Conservation (phyloP, 78 protist species). For the Dictyostelium brefeldianum region DNA sequence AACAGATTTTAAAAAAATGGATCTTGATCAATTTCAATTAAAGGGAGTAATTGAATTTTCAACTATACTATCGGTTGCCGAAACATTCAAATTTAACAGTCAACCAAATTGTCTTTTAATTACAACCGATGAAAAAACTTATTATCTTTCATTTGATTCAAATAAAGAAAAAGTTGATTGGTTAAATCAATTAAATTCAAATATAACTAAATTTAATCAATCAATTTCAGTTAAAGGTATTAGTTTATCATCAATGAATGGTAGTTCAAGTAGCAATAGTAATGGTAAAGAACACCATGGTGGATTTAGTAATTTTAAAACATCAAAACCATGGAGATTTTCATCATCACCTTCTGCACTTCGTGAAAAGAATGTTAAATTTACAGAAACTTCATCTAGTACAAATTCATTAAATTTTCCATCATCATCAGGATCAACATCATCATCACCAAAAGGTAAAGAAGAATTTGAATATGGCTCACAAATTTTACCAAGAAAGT, state of each 20-base stretch:
- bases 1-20: constrained; percentile 10
- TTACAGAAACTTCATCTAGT: neutral
- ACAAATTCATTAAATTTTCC: neutral
- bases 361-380: neutral
- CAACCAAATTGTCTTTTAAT: constrained; percentile 34
- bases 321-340: constrained; percentile 17
- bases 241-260: neutral
- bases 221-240: neutral
- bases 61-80: neutral
- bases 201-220: neutral
- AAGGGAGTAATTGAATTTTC: constrained; percentile 52
- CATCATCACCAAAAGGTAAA: neutral
- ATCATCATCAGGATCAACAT: neutral
- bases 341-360: neutral
- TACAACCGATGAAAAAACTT: constrained; percentile 26
- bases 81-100: constrained; percentile 28
- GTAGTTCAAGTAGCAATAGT: neutral
- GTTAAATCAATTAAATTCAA: constrained; percentile 1
- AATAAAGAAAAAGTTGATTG: constrained; percentile 44
- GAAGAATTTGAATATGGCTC: constrained; percentile 62
- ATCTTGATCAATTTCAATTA: constrained; percentile 43
- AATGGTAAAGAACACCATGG: neutral
- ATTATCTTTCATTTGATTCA: constrained; percentile 53
- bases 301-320: constrained; percentile 4
- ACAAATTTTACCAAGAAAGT: constrained; percentile 42